Evolutionary conservation across 345 rosid species (phyloP).

Genomic region (Limnanthes douglasii): DNA sequence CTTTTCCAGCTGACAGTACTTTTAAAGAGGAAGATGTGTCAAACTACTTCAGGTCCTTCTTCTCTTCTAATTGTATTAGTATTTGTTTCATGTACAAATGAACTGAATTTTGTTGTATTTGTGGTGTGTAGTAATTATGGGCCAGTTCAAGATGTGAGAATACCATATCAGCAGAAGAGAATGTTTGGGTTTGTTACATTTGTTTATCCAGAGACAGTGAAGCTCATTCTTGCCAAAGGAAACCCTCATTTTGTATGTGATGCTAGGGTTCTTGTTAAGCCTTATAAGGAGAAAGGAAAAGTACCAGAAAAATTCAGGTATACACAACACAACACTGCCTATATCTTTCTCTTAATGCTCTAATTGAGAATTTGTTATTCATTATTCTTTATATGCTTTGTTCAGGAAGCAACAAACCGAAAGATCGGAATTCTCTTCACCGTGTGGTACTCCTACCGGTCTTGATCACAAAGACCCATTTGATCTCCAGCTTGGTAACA

Average conservation of each 20-base stretch:
- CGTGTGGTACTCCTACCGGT: constrained; percentile 46
- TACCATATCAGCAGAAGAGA: constrained; percentile 91
- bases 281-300: constrained; percentile 96
- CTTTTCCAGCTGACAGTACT: constrained; percentile 95
- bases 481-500: constrained; percentile 38
- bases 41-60: constrained; percentile 58
- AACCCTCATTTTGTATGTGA: constrained; percentile 92
- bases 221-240: constrained; percentile 78
- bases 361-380: too few species aligned
- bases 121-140: constrained; percentile 45
- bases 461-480: constrained; percentile 44
- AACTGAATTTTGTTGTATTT: constrained; percentile 8
- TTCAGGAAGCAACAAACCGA: constrained; percentile 42
- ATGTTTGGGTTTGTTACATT: constrained; percentile 95
- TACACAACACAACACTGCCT: too few species aligned
- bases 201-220: constrained; percentile 80
- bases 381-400: not conserved
- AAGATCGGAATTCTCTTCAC: constrained; percentile 46
- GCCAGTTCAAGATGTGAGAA: constrained; percentile 97
- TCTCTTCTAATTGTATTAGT: constrained; percentile 2
- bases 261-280: constrained; percentile 85
- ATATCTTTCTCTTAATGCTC: too few species aligned
- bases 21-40: constrained; percentile 90
- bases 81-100: not conserved
- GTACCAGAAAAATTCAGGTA: constrained; percentile 79